Evolutionary conservation across 2,329 filamentous ascomycete genomes (phyloP).

Genomic region (Aspergillus hiratsukae): DNA sequence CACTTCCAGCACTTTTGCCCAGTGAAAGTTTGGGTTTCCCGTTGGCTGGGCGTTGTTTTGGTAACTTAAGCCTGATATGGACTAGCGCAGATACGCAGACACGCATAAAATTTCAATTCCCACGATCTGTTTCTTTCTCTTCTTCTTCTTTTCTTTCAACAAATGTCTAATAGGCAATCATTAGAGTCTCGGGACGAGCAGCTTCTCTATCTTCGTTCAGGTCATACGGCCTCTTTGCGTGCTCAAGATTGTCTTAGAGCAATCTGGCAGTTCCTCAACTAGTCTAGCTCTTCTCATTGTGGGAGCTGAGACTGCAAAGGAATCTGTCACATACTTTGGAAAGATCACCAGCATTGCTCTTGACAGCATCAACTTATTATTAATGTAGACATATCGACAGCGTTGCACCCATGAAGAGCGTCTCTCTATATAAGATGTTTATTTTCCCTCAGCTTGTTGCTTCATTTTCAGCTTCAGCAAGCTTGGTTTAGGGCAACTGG

Average conservation of each 20-base stretch:
- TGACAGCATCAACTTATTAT: not conserved
- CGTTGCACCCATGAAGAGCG: not conserved
- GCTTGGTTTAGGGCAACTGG: constrained; percentile 79
- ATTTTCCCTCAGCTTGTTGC: constrained; percentile 55
- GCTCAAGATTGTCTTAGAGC: constrained; percentile 97
- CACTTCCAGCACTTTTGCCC: not conserved
- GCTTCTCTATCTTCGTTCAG: constrained; percentile 84
- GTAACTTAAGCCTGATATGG: constrained; percentile 10
- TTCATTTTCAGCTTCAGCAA: constrained; percentile 80
- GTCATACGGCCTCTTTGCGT: constrained; percentile 79
- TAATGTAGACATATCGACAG: constrained; percentile 4
- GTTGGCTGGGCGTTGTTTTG: not conserved
- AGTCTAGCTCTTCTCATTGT: constrained; percentile 56
- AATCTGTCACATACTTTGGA: constrained; percentile 39
- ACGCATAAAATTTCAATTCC: constrained; percentile 23
- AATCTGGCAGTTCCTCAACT: constrained; percentile 67
- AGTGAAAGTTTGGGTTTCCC: constrained; percentile 2
- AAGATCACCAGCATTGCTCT: not conserved
- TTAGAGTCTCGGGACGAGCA: constrained; percentile 99
- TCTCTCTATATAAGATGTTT: constrained; percentile 1
- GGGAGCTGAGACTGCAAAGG: constrained; percentile 50
- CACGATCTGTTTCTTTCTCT: constrained; percentile 35
- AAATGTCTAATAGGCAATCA: constrained; percentile 72
- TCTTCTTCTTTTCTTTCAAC: constrained; percentile 47
- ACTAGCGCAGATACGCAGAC: constrained; percentile 27